Evolutionary conservation across 2,329 filamentous ascomycete species (phyloP), one percentile per base, ranked within the genome.

Genomic region (Mariannaea sp.): DNA sequence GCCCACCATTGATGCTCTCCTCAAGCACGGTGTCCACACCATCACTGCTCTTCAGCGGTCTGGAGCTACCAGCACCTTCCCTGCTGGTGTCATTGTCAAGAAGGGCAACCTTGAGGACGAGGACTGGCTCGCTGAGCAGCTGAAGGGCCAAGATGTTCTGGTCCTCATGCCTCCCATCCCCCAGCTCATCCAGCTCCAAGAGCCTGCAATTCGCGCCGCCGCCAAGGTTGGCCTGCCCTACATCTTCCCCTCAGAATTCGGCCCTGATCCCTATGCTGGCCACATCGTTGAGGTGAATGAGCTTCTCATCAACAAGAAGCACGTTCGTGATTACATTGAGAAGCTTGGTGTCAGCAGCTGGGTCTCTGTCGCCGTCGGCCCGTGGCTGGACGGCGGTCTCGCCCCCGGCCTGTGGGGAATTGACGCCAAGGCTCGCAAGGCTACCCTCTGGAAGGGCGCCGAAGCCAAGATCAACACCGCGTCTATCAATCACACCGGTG

Each of bases 271-370:
- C 5, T 57, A 49, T 2, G 49, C 49, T 3, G 24, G 24, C 5
- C 9, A 14, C 3, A 46, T 57, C 3, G 33, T 57, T 10, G 27
- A 44, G 7, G 35, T 55, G 16, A 60, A 60, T 9, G 38, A 53
- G 19, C 46, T 60, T 2, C 42, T 59, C 0, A 20, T 50, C 6
- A 39, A 48, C 1, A 60, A 60, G 42, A 46, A 60, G 16, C 20
- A 13, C 16, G 43, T 55, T 3, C 49, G 53, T 4, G 53, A 51
- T 17, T 32, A 55, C 16, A 49, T 55, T 12, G 49, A 57, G 13
- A 36, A 55, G 12, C 46, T 59, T 9, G 42, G 53, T 14, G 45
- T 51, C 16, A 57, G 53, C 9, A 60, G 53, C 9, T 59, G 49
- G 49, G 27, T 59, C 14, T 59, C 53, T 1, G 19, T 57, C 13